Percentiles rank a stretch among this genome's conserved stretches.
Evolutionary conservation across 305 asterid species (phyloP).

Genomic region (Lippia alba): DNA sequence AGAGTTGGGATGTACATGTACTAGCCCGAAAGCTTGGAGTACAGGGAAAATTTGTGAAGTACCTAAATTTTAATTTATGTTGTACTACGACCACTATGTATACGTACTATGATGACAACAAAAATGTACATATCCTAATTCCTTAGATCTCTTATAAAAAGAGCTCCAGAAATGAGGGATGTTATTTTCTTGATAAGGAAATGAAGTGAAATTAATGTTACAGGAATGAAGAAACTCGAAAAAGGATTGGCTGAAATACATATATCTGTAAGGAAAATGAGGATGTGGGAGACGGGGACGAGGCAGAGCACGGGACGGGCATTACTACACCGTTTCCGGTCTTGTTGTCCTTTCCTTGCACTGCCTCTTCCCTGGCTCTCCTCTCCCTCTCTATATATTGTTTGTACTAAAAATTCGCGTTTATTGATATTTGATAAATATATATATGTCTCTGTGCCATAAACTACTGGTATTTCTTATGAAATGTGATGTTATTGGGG

Average conservation of each 20-base stretch:
- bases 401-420: no score
- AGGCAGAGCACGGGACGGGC: constrained; percentile 69
- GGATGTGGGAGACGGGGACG: constrained; percentile 62
- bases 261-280: neutral
- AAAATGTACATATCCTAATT: no score
- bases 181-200: no score
- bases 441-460: no score
- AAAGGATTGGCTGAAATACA: no score
- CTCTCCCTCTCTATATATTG: constrained; percentile 11
- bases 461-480: no score
- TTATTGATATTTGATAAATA: no score
- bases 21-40: neutral
- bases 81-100: neutral
- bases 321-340: constrained; percentile 31
- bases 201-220: no score
- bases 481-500: no score
- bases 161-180: no score
- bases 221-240: no score
- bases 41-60: neutral
- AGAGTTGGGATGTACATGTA: neutral
- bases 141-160: no score
- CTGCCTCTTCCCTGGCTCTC: constrained; percentile 66
- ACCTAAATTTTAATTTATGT: neutral
- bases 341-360: constrained; percentile 55
- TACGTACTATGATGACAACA: constrained; percentile 10